phyloP scores from a whole-genome alignment of 2,329 filamentous ascomycete species.

The Drechslerella coelobrocha region DNA sequence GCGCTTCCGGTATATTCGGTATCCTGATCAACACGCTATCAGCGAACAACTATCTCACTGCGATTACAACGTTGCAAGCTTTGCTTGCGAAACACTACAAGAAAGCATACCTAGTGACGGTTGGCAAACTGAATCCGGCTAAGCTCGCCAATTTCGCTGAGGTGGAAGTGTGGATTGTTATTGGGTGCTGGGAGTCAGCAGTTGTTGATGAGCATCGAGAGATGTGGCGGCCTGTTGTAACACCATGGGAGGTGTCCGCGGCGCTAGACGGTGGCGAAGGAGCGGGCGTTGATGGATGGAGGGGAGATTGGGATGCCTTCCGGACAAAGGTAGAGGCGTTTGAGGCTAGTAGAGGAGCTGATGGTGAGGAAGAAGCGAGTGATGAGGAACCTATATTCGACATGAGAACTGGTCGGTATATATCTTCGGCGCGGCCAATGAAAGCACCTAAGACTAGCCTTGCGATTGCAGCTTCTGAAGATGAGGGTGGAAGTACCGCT shows the following conservation, averaged over 20 bases:
- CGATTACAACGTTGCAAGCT: conserved; percentile 74
- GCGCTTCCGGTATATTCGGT: conserved; percentile 82
- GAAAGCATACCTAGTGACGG: conserved; percentile 94
- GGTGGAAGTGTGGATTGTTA: conserved; percentile 93
- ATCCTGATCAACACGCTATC: conserved; percentile 96
- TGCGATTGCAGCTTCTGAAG: conserved; percentile 16
- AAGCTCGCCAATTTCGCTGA: conserved; percentile 97
- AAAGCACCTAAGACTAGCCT: conserved; percentile 56
- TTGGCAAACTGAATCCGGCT: conserved; percentile 92
- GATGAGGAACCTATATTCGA: conserved; percentile 84
- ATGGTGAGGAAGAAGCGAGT: conserved; percentile 57
- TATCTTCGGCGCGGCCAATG: conserved; percentile 80
- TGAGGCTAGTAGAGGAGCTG: conserved; percentile 49
- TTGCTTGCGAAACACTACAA: conserved; percentile 82
- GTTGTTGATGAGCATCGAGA: conserved; percentile 82
- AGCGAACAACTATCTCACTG: conserved; percentile 85
- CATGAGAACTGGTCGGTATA: conserved; percentile 81
- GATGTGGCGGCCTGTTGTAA: conserved; percentile 88
- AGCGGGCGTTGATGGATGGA: conserved; percentile 88
- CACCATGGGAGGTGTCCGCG: conserved; percentile 88
- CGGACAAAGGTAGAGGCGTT: conserved; percentile 58
- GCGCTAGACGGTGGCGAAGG: conserved; percentile 76
- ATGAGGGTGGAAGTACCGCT: conserved; percentile 59
- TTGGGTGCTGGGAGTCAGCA: conserved; percentile 97
- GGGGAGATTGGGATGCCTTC: conserved; percentile 79